Evolutionary conservation across 306 rosid genomes (phyloP).

Genomic region (Elaeagnus macrophylla): DNA sequence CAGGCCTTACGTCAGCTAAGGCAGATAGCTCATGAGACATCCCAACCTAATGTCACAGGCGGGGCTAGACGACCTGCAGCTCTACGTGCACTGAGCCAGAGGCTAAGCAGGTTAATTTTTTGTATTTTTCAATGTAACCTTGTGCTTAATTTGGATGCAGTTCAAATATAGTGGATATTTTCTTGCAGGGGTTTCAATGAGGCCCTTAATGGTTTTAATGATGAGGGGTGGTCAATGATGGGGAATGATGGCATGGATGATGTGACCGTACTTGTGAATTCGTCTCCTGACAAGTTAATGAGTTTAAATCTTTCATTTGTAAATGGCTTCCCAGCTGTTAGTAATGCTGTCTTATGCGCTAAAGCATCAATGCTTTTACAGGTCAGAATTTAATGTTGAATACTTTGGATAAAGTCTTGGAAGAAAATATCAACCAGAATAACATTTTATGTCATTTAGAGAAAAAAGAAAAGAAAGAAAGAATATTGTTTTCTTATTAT

Average conservation of each 20-base stretch:
- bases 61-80: slow-evolving; percentile 98
- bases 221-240: slow-evolving; percentile 95
- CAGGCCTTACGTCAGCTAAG: slow-evolving; percentile 89
- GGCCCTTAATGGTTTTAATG: slow-evolving; percentile 92
- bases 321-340: slow-evolving; percentile 79
- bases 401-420: too few relatives aligned
- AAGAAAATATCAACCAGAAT: too few relatives aligned
- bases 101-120: slow-evolving; percentile 69
- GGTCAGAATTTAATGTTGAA: slow-evolving; percentile 33
- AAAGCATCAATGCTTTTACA: slow-evolving; percentile 97
- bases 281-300: slow-evolving; percentile 90
- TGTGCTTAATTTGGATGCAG: not conserved
- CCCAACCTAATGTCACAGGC: slow-evolving; percentile 79
- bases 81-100: slow-evolving; percentile 75
- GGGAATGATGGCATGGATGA: slow-evolving; percentile 92
- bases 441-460: too few relatives aligned
- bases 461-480: too few relatives aligned
- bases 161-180: slow-evolving; percentile 26
- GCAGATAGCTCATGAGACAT: slow-evolving; percentile 90
- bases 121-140: slow-evolving; percentile 5
- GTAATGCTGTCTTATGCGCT: slow-evolving; percentile 89
- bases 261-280: slow-evolving; percentile 76
- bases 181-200: slow-evolving; percentile 81
- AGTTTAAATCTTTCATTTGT: slow-evolving; percentile 78
- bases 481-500: too few relatives aligned